A percentile compares a stretch with the other conserved stretches of the same genome.
Conservation (phyloP, 257 asterid species). For the Nicotiana tabacum region DNA sequence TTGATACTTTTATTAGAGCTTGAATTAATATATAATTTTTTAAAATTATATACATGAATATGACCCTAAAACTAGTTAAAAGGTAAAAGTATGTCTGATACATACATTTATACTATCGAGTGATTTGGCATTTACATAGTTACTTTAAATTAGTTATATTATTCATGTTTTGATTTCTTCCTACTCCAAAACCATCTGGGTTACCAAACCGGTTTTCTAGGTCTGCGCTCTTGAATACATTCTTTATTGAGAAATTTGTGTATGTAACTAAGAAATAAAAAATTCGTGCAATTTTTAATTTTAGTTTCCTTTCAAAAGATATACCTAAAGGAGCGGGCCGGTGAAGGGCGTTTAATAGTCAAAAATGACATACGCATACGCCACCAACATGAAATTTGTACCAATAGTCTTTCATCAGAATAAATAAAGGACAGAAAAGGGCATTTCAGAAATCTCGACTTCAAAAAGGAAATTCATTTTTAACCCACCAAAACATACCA, state of each 20-base stretch:
- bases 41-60: too few relatives aligned
- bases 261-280: neutral
- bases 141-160: neutral
- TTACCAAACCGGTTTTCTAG: neutral
- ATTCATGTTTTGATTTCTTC: neutral
- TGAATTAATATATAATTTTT: too few relatives aligned
- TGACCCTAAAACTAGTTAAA: too few relatives aligned
- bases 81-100: too few relatives aligned
- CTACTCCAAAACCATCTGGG: neutral
- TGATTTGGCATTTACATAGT: neutral
- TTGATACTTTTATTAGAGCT: too few relatives aligned
- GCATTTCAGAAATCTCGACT: slow-evolving; percentile 14
- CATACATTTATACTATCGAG: too few relatives aligned
- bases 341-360: neutral
- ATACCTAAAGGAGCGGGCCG: neutral
- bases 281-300: too few relatives aligned
- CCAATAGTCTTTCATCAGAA: neutral
- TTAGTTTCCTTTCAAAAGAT: neutral
- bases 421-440: slow-evolving; percentile 7
- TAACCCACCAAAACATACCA: neutral
- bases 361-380: slow-evolving; percentile 8
- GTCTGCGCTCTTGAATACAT: neutral
- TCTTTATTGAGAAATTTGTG: too few relatives aligned
- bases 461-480: neutral
- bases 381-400: slow-evolving; percentile 11